Percentiles rank a stretch among this genome's conserved stretches.
Conservation (phyloP, 495 filamentous ascomycete species). For the Chaetomium fimeti region DNA sequence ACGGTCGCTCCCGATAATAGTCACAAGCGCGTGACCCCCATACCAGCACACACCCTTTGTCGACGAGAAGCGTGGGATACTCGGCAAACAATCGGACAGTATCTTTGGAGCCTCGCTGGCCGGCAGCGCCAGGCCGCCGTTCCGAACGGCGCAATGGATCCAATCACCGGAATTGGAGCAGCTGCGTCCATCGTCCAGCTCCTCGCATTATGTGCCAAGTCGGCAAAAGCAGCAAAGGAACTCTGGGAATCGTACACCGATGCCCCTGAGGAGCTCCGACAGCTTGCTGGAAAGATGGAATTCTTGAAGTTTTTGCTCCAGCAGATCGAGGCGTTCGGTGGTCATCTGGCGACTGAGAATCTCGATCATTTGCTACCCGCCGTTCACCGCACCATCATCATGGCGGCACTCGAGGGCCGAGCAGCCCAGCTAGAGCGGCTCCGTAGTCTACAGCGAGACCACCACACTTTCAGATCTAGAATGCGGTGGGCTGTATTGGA, state of each 20-base stretch:
- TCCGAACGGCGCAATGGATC: neutral
- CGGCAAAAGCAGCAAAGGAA: neutral
- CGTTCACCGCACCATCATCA: neutral
- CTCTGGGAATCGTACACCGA: slow-evolving; percentile 2
- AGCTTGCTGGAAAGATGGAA: neutral
- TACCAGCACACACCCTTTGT: too few relatives aligned
- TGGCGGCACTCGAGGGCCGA: neutral
- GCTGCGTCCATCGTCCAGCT: neutral
- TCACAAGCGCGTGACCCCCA: too few relatives aligned
- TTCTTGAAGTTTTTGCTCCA: neutral
- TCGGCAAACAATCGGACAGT: too few relatives aligned
- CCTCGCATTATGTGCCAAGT: neutral
- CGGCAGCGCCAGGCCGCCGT: too few relatives aligned
- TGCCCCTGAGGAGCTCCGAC: neutral
- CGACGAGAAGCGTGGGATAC: too few relatives aligned
- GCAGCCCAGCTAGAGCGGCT: neutral
- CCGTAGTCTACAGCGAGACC: neutral
- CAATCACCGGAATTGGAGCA: neutral
- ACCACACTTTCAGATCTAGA: neutral
- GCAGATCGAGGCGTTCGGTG: neutral
- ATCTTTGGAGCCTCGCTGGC: too few relatives aligned
- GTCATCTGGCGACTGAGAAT: neutral
- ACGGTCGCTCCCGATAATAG: too few relatives aligned
- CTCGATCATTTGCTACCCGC: neutral
- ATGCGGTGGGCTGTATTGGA: neutral